Percentiles rank a stretch among this genome's conserved stretches.
Conservation (phyloP, 768 basidiomycete species). For the Tulasnella sp. region DNA sequence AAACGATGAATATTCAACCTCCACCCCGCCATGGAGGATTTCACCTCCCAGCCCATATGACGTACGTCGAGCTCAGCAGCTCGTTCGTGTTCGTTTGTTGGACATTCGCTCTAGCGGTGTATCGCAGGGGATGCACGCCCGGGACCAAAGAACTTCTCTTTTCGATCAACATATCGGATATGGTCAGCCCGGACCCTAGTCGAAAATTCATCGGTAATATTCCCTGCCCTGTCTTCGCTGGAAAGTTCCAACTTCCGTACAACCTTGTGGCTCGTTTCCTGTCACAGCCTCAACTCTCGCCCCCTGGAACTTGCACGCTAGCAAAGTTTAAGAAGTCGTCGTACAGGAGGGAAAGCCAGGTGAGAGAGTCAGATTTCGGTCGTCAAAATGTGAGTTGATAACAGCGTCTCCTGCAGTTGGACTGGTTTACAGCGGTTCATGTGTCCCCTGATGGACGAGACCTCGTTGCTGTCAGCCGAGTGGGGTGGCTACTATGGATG, state of each 20-base stretch:
- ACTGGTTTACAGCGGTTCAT: slow-evolving; percentile 42
- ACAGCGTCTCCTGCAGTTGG: not conserved
- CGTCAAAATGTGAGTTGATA: not conserved
- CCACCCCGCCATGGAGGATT: not conserved
- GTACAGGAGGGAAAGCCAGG: not conserved
- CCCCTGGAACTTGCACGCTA: not conserved
- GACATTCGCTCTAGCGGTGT: slow-evolving; percentile 13
- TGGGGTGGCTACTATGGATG: not conserved
- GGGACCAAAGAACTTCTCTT: not conserved
- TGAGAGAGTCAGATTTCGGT: not conserved
- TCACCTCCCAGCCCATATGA: slow-evolving; percentile 43
- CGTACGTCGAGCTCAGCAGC: slow-evolving; percentile 68
- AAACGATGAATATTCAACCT: slow-evolving; percentile 48
- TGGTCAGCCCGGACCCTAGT: not conserved
- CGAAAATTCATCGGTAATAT: not conserved
- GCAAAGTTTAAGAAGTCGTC: not conserved
- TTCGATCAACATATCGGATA: not conserved
- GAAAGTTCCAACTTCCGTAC: not conserved
- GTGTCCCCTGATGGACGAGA: slow-evolving; percentile 47
- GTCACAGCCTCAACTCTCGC: not conserved
- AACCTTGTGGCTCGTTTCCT: not conserved
- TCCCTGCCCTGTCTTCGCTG: not conserved
- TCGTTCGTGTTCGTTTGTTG: slow-evolving; percentile 44
- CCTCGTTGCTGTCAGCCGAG: slow-evolving; percentile 42
- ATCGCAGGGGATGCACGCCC: not conserved